Percentiles rank a stretch among this genome's conserved stretches.
Evolutionary conservation across 441 rosid genomes (phyloP).

Genomic region (Populus hybrid): DNA sequence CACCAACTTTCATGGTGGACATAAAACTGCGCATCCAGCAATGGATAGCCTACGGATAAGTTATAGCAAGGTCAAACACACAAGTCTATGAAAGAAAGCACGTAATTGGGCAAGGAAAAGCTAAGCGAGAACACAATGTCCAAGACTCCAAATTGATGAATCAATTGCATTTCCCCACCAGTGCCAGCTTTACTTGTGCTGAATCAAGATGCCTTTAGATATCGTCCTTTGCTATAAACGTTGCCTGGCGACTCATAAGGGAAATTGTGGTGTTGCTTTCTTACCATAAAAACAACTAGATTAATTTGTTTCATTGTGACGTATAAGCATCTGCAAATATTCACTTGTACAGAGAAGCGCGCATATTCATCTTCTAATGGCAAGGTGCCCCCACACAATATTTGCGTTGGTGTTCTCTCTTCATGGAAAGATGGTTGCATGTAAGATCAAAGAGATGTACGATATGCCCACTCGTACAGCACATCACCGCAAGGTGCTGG

Average conservation of each 20-base stretch:
- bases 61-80: no score
- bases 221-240: conserved; percentile 10
- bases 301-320: not conserved
- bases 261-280: no score
- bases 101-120: not conserved
- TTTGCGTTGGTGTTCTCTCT: not conserved
- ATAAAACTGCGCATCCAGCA: no score
- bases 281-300: no score
- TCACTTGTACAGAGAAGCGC: no score
- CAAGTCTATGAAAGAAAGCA: not conserved
- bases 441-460: not conserved
- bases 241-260: conserved; percentile 10
- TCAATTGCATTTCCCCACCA: not conserved
- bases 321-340: not conserved
- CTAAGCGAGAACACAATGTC: not conserved
- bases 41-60: no score
- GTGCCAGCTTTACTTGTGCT: not conserved
- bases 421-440: not conserved
- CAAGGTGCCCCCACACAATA: no score
- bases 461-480: conserved; percentile 31
- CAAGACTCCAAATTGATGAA: not conserved
- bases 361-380: not conserved
- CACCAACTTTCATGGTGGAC: no score
- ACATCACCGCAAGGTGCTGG: conserved; percentile 33
- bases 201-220: conserved; percentile 1